A percentile compares a stretch with the other conserved stretches of the same genome.
Conservation (phyloP, 441 rosid species). For the Pelargonium hybrid region DNA sequence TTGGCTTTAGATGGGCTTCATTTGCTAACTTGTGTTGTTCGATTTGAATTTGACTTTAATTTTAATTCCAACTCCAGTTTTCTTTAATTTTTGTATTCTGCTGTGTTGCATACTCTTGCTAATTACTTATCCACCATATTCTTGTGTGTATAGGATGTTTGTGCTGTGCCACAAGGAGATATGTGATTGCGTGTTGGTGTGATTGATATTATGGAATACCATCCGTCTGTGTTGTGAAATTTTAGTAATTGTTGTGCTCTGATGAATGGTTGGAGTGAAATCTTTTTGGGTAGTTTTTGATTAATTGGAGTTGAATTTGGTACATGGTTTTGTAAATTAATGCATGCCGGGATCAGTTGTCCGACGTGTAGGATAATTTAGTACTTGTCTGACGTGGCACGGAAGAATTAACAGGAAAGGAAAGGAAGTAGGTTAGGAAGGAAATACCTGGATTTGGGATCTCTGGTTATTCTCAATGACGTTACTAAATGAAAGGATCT, state of each 20-base stretch:
- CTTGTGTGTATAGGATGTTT: background rate
- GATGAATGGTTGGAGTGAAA: background rate
- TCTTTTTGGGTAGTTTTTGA: background rate
- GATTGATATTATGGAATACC: background rate
- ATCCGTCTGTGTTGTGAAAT: background rate
- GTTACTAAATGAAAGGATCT: background rate
- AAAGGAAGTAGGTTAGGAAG: constrained; percentile 1
- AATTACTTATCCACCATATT: background rate
- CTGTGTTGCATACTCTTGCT: background rate
- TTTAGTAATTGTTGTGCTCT: background rate
- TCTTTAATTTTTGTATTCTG: background rate
- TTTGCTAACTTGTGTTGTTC: background rate
- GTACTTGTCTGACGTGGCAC: background rate
- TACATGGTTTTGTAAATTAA: background rate
- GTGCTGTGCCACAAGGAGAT: background rate
- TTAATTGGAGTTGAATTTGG: background rate
- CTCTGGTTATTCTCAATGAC: background rate
- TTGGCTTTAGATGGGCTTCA: background rate
- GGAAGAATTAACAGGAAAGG: background rate
- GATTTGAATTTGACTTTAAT: too few species aligned
- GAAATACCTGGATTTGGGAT: background rate
- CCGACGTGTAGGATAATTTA: background rate
- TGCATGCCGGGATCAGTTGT: background rate
- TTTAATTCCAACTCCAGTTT: background rate
- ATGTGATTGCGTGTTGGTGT: background rate